These are phyloP conservation scores for Leishmania turanica DNA, from an alignment of 208 protist species.

Conservation along the genomic window DNA sequence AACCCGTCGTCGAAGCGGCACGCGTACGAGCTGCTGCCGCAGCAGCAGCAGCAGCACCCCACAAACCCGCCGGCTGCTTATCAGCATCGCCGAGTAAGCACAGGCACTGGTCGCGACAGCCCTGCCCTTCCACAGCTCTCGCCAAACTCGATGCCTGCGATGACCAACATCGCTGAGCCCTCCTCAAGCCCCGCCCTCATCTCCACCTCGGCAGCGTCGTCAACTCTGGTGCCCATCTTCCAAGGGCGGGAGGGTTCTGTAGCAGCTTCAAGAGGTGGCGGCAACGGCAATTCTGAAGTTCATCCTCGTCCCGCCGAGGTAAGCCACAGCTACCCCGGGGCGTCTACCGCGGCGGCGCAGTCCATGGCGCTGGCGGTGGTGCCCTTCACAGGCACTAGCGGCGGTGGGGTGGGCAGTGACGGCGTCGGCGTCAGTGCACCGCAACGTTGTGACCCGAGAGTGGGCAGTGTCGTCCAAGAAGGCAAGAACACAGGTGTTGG, in stretches of 20 bases:
- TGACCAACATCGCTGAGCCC: neutral
- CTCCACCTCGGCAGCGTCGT: neutral
- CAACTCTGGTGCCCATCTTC: slow-evolving; percentile 1
- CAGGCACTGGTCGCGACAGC: neutral
- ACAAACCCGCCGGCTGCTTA: too few species aligned
- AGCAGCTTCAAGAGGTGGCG: neutral
- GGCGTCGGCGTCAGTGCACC: neutral
- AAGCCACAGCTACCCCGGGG: neutral
- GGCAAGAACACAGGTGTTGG: neutral
- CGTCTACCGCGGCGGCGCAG: neutral
- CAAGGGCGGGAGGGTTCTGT: neutral
- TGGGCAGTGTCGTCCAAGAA: neutral
- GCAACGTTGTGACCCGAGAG: neutral
- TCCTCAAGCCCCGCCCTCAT: neutral
- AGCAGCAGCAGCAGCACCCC: neutral
- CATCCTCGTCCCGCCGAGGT: neutral
- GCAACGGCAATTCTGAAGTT: neutral
- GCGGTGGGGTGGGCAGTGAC: neutral
- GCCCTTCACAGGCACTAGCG: slow-evolving; percentile 18
- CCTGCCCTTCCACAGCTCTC: slow-evolving; percentile 3
- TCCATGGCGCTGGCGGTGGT: slow-evolving; percentile 27
- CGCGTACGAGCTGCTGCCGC: slow-evolving; percentile 3
- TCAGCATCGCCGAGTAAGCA: neutral
- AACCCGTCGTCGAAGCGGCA: slow-evolving; percentile 7
- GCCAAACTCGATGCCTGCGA: neutral